Evolutionary conservation across 2,329 filamentous ascomycete genomes (phyloP).

Genomic region (Aspergillus chevalieri): DNA sequence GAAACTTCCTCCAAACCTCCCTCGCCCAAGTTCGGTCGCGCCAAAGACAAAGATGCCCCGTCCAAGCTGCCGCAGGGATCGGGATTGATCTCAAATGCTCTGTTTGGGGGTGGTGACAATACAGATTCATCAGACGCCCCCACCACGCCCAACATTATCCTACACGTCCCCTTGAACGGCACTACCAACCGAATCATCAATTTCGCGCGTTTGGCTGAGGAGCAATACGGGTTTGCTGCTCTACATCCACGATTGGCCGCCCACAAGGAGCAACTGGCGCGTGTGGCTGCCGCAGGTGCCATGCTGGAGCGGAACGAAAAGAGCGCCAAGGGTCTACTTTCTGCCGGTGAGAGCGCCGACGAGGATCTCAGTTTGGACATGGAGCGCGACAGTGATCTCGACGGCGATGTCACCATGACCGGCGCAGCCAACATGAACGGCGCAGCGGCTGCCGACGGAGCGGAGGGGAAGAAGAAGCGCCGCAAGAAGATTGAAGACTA

Average conservation of each 20-base stretch:
- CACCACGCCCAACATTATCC: slow-evolving; percentile 68
- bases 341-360: slow-evolving; percentile 65
- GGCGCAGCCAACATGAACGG: slow-evolving; percentile 52
- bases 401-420: slow-evolving; percentile 40
- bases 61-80: slow-evolving; percentile 56
- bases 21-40: slow-evolving; percentile 50
- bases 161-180: slow-evolving; percentile 74
- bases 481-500: slow-evolving; percentile 65
- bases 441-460: slow-evolving; percentile 45
- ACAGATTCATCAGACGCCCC: slow-evolving; percentile 39
- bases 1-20: slow-evolving; percentile 44
- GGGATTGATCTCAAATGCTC: slow-evolving; percentile 57
- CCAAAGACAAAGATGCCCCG: slow-evolving; percentile 54
- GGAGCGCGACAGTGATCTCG: slow-evolving; percentile 58
- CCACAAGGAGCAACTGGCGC: slow-evolving; percentile 76
- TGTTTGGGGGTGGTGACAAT: slow-evolving; percentile 50
- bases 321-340: slow-evolving; percentile 55
- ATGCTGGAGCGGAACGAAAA: slow-evolving; percentile 72
- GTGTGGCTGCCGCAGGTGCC: slow-evolving; percentile 82
- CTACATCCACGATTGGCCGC: slow-evolving; percentile 86
- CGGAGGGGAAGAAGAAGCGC: slow-evolving; percentile 64
- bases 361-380: slow-evolving; percentile 88
- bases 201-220: slow-evolving; percentile 87
- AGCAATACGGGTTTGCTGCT: slow-evolving; percentile 89
- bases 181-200: slow-evolving; percentile 89